A percentile compares a stretch with the other conserved stretches of the same genome.
Evolutionary conservation across 2,329 filamentous ascomycete genomes (phyloP).

Genomic region (Trichoderma sp.): DNA sequence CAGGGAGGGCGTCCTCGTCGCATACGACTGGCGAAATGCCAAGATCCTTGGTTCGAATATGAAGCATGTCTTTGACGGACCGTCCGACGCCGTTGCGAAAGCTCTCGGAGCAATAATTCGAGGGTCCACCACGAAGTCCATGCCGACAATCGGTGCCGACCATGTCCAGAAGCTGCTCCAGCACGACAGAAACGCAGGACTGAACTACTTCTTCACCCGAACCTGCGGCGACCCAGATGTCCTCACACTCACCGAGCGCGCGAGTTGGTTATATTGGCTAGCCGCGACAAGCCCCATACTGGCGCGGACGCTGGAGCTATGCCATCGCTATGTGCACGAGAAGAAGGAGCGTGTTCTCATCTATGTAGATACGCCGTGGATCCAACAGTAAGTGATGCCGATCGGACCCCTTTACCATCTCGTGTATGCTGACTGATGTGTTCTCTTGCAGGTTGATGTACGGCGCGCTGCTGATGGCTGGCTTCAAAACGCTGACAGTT

Average conservation of each 20-base stretch:
- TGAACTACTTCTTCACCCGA: neutral
- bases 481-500: neutral
- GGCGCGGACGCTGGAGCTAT: neutral
- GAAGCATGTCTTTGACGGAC: too few species aligned
- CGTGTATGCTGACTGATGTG: too few species aligned
- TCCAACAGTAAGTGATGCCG: constrained; percentile 1
- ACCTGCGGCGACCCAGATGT: neutral
- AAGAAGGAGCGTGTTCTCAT: neutral
- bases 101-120: too few species aligned
- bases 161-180: neutral
- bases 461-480: neutral
- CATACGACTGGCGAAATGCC: too few species aligned
- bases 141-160: neutral
- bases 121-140: neutral
- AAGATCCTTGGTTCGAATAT: too few species aligned
- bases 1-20: too few species aligned
- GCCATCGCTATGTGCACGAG: neutral
- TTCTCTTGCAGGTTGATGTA: neutral
- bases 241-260: neutral
- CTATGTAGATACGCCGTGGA: neutral
- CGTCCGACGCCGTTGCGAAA: too few species aligned
- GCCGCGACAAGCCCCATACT: neutral
- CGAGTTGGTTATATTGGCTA: neutral
- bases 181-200: neutral
- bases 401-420: too few species aligned